Evolutionary conservation across 768 basidiomycete species (phyloP), one percentile per base, ranked within the genome.

Genomic region (Lepiota brunneoincarnata): DNA sequence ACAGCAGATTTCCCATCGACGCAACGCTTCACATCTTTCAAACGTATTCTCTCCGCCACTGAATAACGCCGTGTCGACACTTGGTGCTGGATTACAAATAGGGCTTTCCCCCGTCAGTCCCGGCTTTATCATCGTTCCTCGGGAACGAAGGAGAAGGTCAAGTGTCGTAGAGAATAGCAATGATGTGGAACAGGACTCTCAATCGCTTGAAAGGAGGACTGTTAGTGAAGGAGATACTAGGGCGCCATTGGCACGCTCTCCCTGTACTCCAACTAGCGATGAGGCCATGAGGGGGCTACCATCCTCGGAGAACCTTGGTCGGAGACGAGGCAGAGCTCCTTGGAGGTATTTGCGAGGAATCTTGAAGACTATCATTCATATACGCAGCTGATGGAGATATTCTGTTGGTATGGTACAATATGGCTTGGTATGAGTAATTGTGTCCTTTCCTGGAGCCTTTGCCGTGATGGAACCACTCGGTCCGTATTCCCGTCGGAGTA

Each of bases 91-190:
- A 6, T 83, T 91, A 69, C 83, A 85, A 59, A 89, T 91, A 58
- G 89, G 89, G 4, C 63, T 91, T 37, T 87, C 86, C 21, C 85
- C 89, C 14, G 70, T 86, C 51, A 87, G 86, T 61, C 89, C 89
- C 28, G 89, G 89, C n/a, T 91, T 90, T 60, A 74, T 78, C n/a
- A 76, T 88, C 42, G 73, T 82, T 49, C 86, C 85, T 18, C 66
- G 71, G 43, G 77, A 80, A 59, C 68, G 82, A 60, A 69, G 79
- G 58, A 67, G 81, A 58, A 68, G 75, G 54, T 53, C 67, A 10
- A 80, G 74, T 58, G 74, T 72, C 31, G 46, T 71, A 17, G 70
- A 64, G 1, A 48, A 49, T 20, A 62, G 60, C n/a, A n/a, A n/a
- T 21, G 50, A 54, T 31, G 23, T 37, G 23, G 61, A 59, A 51